Percentiles rank a stretch among this genome's conserved stretches.
Evolutionary conservation across 2,329 filamentous ascomycete genomes (phyloP).

Genomic region (Saccharata proteae): DNA sequence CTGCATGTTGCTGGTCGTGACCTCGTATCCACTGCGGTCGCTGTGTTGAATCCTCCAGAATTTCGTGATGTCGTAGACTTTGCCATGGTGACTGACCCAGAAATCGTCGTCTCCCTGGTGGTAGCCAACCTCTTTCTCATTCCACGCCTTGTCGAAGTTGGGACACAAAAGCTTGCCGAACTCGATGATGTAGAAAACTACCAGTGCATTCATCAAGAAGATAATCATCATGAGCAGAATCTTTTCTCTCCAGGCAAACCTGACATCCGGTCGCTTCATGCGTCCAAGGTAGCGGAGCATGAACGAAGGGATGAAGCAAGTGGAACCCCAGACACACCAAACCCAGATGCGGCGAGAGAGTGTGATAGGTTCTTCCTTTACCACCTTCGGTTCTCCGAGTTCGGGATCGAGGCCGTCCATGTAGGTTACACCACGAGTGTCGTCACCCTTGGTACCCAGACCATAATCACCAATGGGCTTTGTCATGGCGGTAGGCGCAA

Average conservation of each 20-base stretch:
- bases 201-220: slow-evolving; percentile 61
- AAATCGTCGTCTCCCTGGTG: slow-evolving; percentile 68
- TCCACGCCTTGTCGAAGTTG: slow-evolving; percentile 85
- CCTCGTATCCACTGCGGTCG: slow-evolving; percentile 49
- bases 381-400: slow-evolving; percentile 60
- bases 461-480: slow-evolving; percentile 70
- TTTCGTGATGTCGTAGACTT: slow-evolving; percentile 82
- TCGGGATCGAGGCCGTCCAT: slow-evolving; percentile 70
- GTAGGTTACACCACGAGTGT: slow-evolving; percentile 34
- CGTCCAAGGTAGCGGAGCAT: slow-evolving; percentile 69
- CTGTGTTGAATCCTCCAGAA: slow-evolving; percentile 83
- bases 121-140: slow-evolving; percentile 50
- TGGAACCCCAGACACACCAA: slow-evolving; percentile 68
- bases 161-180: slow-evolving; percentile 83
- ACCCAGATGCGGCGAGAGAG: slow-evolving; percentile 65
- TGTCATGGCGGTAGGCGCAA: slow-evolving; percentile 50
- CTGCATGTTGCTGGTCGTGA: slow-evolving; percentile 53
- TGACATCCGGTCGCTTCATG: slow-evolving; percentile 94
- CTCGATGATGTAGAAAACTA: slow-evolving; percentile 85
- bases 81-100: slow-evolving; percentile 76
- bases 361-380: slow-evolving; percentile 57
- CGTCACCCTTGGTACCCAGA: slow-evolving; percentile 74
- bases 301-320: slow-evolving; percentile 90
- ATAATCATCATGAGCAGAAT: slow-evolving; percentile 73
- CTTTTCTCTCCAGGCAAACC: slow-evolving; percentile 96